Base-by-base conservation (phyloP, 176 grass and related monocot species). In the Carex cristatella region DNA sequence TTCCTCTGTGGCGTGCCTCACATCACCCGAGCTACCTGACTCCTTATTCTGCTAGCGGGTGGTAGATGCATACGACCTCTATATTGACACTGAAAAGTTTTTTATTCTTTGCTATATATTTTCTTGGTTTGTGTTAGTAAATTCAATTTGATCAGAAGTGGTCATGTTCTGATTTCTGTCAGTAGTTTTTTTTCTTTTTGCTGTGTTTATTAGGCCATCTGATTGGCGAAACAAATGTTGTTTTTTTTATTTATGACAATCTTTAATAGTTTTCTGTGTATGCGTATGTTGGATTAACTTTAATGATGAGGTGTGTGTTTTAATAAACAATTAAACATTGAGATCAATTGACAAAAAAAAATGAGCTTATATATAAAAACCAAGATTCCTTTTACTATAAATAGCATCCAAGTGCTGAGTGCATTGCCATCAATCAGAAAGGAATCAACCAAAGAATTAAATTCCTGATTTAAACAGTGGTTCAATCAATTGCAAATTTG, bases 41-140 rank as follows among this genome's bases (percentile, higher is more conserved):
- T 83, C 44, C 27, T 67, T 83, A 54, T 83, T 83, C 81, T 83
- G 81, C 61, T 83, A 67, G 42, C 8, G 31, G 81, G 40, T 55
- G 61, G 48, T 67, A 55, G 81, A 83, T 64, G 56, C 61, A 53
- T 83, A 83, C 53, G 5, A 18, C 74, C 74, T 79, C 74, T 53
- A 33, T 46, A 78, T 78, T 78, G 74, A 78, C 49, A 12, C 28
- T 57, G 46, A 78, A 78, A 55, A 78, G 28, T 57, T 78, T 35
- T 76, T 4, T 1, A 32, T 56, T 56, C 12, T 33, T 78, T 27
- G 32, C 51, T 11, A 53, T 75, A 28, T 78, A 33, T 57, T 7
- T 35, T 30, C 33, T 78, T 79, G 51, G 23, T 79, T 79, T 33
- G 19, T 77, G 15, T 79, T 79, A 79, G 74, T 33, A 58, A 57